Evolutionary conservation across 2,329 filamentous ascomycete species (phyloP).

Genomic region (Botryotinia convoluta): DNA sequence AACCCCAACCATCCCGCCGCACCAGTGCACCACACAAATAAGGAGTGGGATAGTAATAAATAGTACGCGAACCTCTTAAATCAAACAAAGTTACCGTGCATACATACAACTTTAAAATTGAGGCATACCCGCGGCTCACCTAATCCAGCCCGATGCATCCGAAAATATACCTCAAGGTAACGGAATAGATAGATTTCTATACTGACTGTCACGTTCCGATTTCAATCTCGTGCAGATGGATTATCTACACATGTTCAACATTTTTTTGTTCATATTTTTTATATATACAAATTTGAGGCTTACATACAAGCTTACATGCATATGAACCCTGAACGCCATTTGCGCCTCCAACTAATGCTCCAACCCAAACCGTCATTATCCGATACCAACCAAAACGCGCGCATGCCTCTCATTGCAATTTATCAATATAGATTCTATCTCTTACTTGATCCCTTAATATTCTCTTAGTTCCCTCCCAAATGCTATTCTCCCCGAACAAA

Average conservation of each 20-base stretch:
- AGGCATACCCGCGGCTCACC: background rate
- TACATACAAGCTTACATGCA: constrained; percentile 16
- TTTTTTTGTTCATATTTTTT: background rate
- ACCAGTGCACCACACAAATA: background rate
- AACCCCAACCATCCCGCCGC: background rate
- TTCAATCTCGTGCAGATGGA: background rate
- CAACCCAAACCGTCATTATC: constrained; percentile 2
- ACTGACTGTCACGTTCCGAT: background rate
- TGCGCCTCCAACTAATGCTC: constrained; percentile 1
- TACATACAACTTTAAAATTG: background rate
- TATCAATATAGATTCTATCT: background rate
- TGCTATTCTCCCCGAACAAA: background rate
- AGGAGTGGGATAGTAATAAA: background rate
- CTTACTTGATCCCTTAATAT: background rate
- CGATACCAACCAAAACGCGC: background rate
- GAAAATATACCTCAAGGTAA: background rate
- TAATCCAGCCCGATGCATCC: background rate
- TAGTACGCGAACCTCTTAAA: background rate
- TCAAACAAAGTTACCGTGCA: background rate
- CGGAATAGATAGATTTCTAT: background rate
- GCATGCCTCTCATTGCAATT: constrained; percentile 5
- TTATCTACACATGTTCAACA: background rate
- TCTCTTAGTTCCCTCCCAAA: background rate
- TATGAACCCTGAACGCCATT: constrained; percentile 7
- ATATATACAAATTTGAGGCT: constrained; percentile 4